Evolutionary conservation across 1,139 yeast genomes (phyloP).

Genomic region (Debaryomyces coudertii): DNA sequence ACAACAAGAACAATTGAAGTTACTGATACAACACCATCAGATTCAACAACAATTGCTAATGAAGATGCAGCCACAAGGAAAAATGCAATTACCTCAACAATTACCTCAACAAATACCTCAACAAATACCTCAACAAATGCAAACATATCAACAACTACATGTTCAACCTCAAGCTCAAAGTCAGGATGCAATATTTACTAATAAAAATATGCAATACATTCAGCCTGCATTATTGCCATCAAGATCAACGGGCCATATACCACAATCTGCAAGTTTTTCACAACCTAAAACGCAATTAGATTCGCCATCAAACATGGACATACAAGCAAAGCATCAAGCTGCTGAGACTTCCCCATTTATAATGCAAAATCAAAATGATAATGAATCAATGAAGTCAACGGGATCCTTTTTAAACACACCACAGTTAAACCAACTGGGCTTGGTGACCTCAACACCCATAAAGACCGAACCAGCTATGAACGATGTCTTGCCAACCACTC

Average conservation of each 20-base stretch:
- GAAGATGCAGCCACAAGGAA: slow-evolving; percentile 6
- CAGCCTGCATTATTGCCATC: slow-evolving; percentile 1
- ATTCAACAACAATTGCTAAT: slow-evolving; percentile 3
- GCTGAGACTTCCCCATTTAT: slow-evolving; percentile 1
- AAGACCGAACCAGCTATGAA: slow-evolving; percentile 9
- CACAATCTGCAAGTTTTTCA: not conserved
- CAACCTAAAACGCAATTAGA: slow-evolving; percentile 12
- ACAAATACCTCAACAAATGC: slow-evolving; percentile 6
- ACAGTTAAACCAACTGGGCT: slow-evolving; percentile 11
- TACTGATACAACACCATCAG: slow-evolving; percentile 7
- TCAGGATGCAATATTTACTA: not conserved
- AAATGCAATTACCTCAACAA: slow-evolving; percentile 5
- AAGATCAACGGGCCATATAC: not conserved
- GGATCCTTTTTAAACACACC: not conserved
- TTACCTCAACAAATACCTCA: slow-evolving; percentile 4
- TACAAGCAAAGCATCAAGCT: not conserved
- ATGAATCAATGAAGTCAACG: not conserved
- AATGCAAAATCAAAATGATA: slow-evolving; percentile 1
- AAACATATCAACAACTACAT: not conserved
- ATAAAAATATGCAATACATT: not conserved
- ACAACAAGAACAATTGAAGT: slow-evolving; percentile 17
- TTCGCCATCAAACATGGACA: slow-evolving; percentile 1
- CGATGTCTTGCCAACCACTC: slow-evolving; percentile 4
- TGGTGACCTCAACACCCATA: slow-evolving; percentile 23
- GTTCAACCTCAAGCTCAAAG: not conserved